These are phyloP conservation scores for Apostasia shenzhenica DNA, from an alignment of 106 monocot species.

Conservation along the genomic window DNA sequence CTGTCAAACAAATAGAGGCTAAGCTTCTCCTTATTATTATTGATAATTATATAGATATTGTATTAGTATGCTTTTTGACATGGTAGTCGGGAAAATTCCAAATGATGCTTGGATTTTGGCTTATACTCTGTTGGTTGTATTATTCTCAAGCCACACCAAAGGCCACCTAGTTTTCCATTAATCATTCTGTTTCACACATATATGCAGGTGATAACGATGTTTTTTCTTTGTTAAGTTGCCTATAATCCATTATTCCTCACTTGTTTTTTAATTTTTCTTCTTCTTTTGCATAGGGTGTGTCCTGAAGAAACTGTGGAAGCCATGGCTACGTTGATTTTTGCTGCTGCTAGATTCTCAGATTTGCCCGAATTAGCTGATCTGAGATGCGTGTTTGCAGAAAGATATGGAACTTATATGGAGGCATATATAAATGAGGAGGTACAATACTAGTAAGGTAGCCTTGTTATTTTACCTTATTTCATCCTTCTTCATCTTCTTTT, in stretches of 20 bases:
- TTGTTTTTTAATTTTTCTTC: neutral
- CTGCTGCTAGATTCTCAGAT: constrained; percentile 85
- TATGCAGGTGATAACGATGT: too few species aligned
- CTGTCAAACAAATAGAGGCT: too few species aligned
- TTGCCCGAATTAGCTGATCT: constrained; percentile 75
- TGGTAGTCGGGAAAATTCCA: too few species aligned
- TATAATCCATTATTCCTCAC: neutral
- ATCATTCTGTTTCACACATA: too few species aligned
- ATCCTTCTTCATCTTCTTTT: neutral
- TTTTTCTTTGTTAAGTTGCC: too few species aligned
- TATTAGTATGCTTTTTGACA: too few species aligned
- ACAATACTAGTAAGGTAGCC: neutral
- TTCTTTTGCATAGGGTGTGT: constrained; percentile 46
- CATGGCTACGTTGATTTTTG: constrained; percentile 71
- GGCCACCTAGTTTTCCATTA: too few species aligned
- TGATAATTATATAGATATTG: too few species aligned
- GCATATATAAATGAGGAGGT: constrained; percentile 59
- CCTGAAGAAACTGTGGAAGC: constrained; percentile 70
- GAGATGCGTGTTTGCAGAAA: constrained; percentile 38
- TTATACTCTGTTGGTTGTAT: too few species aligned
- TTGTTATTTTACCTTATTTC: neutral
- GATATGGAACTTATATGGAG: constrained; percentile 55
- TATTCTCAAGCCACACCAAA: too few species aligned
- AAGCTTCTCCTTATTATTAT: too few species aligned
- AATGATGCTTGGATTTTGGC: too few species aligned